Evolutionary conservation across 495 filamentous ascomycete species (phyloP).

Genomic region (Neurospora intermedia): DNA sequence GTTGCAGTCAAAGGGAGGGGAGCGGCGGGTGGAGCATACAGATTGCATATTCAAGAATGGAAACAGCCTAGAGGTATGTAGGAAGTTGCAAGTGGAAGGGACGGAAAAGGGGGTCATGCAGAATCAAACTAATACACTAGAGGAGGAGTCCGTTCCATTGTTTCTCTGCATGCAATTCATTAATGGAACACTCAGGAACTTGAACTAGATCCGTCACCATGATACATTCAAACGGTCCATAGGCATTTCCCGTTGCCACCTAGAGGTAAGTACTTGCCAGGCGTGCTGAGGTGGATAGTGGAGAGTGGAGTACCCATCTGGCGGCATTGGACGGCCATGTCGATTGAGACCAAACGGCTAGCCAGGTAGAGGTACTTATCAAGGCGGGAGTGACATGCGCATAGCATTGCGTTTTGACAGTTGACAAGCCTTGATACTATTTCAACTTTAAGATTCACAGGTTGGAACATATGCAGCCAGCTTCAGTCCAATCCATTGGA

Average conservation of each 20-base stretch:
- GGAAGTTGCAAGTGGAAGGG: too few relatives aligned
- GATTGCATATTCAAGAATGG: neutral
- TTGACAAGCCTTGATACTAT: neutral
- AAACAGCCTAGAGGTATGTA: neutral
- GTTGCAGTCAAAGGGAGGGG: neutral
- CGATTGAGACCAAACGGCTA: neutral
- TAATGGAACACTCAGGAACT: neutral
- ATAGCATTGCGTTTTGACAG: neutral
- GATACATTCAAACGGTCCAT: neutral
- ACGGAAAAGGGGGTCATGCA: neutral
- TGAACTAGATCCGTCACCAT: neutral
- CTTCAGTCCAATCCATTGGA: neutral
- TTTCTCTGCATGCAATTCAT: neutral
- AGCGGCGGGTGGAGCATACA: neutral
- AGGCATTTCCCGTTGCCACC: neutral
- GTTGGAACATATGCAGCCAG: neutral
- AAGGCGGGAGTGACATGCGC: neutral
- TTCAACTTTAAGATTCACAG: neutral
- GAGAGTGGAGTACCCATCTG: neutral
- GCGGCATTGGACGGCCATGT: neutral
- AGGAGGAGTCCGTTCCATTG: neutral
- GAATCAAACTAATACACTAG: neutral
- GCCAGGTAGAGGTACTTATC: too few relatives aligned
- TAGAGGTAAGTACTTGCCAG: too few relatives aligned
- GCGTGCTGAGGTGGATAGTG: neutral